Evolutionary conservation across 495 filamentous ascomycete genomes (phyloP).

Genomic region (Aspergillus conjunctus): DNA sequence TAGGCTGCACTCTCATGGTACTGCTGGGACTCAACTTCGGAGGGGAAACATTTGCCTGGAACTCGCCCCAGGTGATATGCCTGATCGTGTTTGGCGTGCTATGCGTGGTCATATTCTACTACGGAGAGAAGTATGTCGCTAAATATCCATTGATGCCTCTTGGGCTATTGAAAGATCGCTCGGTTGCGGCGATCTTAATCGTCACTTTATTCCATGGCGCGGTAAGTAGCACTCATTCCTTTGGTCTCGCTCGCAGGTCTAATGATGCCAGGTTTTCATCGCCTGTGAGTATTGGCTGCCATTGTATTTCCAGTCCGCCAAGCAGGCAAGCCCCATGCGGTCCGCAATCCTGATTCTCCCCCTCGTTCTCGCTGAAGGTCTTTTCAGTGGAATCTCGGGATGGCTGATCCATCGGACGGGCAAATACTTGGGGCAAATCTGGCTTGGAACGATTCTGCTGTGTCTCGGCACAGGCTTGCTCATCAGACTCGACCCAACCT

Average conservation of each 20-base stretch:
- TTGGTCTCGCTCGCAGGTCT: too few species aligned
- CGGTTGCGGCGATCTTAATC: constrained; percentile 43
- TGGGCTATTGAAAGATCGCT: constrained; percentile 57
- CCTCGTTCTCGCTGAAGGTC: constrained; percentile 61
- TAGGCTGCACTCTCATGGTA: constrained; percentile 68
- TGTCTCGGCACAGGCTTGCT: constrained; percentile 24
- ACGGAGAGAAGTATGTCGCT: constrained; percentile 68
- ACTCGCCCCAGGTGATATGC: constrained; percentile 66
- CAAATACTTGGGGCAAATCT: constrained; percentile 55
- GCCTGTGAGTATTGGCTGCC: constrained; percentile 53
- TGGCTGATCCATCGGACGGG: constrained; percentile 54
- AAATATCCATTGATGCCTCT: constrained; percentile 72
- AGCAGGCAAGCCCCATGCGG: constrained; percentile 62
- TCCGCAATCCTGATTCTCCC: constrained; percentile 75
- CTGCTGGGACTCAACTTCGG: constrained; percentile 71
- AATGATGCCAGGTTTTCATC: constrained; percentile 50
- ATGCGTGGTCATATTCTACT: constrained; percentile 57
- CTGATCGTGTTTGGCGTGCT: constrained; percentile 69
- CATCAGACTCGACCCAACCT: constrained; percentile 42
- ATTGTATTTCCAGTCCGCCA: constrained; percentile 58
- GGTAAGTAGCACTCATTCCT: too few species aligned
- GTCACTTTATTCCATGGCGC: constrained; percentile 45
- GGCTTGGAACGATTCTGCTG: constrained; percentile 44
- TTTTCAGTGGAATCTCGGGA: constrained; percentile 52
- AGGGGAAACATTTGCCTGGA: constrained; percentile 66